Base-by-base conservation (phyloP, 2,329 filamentous ascomycete species). In the Grosmannia huntii region DNA sequence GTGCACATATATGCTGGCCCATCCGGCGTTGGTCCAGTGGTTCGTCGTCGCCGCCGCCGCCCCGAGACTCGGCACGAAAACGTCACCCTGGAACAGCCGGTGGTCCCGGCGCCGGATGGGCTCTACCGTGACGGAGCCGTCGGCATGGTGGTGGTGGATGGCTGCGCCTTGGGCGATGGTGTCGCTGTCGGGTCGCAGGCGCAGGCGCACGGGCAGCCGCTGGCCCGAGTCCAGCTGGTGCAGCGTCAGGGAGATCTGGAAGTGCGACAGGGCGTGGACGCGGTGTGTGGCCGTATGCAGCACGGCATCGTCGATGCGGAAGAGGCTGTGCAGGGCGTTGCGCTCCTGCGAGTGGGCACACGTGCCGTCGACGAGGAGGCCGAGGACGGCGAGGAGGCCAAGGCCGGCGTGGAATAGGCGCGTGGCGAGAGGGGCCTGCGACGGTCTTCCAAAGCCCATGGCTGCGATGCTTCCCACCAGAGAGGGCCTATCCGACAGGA, bases 181-280 rank as follows among this genome's bases (percentile, higher is more conserved):
- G 71, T 97, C 89, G 73, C 95, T 83, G 69, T 97, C 97, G 4
- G 94, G 94, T 68, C 94, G 85, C 54, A 99, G 79, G 58, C 82
- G 80, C 56, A 99, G 79, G 63, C 90, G 89, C 66, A 97, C 77
- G 64, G 83, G 81, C 62, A 90, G 80, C 60, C 79, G 54, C 19
- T 25, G 27, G 60, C 81, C 75, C 5, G 51, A n/a, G 7, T 56
- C 53, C 16, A 56, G 36, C 66, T 87, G 83, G 51, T 87, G 83
- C 41, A 96, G 74, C 59, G 82, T 77, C 69, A 99, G 96, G 33
- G 82, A 85, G 61, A 99, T 75, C 66, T 96, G 89, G 70, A 99
- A 99, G 25, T 83, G 76, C 16, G 90, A 92, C 59, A 87, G 76
- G 54, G 90, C 85, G 68, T 94, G 85, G 53, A 96, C 82, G 60